phyloP scores from a whole-genome alignment of 2,329 filamentous ascomycete species.

The Passalora sequoiae region DNA sequence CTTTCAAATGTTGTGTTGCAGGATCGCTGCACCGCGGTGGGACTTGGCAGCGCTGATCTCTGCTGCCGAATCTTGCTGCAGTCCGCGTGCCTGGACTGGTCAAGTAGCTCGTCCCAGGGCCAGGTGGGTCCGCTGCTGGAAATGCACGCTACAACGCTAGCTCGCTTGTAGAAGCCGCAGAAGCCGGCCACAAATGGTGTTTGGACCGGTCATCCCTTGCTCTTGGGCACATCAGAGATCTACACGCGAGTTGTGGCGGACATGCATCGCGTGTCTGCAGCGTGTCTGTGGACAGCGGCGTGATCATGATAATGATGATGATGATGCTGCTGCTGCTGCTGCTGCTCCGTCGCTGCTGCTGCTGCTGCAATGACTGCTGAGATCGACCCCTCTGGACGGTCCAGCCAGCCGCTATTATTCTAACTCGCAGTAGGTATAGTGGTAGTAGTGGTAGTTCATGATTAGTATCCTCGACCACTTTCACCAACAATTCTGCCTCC shows the following conservation, averaged over 20 bases:
- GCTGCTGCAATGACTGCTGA: background rate
- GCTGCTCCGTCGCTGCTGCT: background rate
- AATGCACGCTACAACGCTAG: background rate
- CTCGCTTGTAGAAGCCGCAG: background rate
- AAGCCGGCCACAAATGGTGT: background rate
- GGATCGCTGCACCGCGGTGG: too few species aligned
- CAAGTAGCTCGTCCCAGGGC: background rate
- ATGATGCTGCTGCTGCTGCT: background rate
- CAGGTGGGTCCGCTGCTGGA: background rate
- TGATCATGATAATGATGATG: background rate
- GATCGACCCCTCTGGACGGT: background rate
- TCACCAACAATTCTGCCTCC: background rate
- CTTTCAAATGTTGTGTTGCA: too few species aligned
- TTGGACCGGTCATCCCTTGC: constrained; percentile 1
- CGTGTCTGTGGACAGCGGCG: background rate
- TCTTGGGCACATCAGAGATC: background rate
- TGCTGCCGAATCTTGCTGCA: too few species aligned
- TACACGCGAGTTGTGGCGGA: background rate
- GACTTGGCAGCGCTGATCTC: background rate
- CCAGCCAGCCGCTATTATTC: too few species aligned
- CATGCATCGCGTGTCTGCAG: background rate
- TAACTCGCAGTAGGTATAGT: too few species aligned
- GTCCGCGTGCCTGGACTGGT: background rate
- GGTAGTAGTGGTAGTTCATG: too few species aligned
- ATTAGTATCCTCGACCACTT: too few species aligned